Conservation (phyloP, 75 land plant species). For the Adiantum capillusveneris region DNA sequence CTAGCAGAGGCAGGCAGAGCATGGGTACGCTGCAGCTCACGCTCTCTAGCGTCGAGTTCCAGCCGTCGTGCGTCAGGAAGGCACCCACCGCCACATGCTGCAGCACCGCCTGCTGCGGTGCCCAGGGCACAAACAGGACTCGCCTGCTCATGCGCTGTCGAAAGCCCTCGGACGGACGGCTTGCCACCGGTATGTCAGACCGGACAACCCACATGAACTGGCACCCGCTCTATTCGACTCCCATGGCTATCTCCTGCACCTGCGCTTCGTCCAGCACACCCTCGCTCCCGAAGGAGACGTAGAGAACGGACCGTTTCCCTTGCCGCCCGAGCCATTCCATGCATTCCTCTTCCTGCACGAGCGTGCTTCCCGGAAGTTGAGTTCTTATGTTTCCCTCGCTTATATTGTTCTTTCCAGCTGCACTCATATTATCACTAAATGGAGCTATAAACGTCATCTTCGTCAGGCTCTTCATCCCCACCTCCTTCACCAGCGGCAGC, state of each 20-base stretch:
- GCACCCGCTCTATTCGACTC: conserved; percentile 7
- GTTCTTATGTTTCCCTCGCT: too few relatives aligned
- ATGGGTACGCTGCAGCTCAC: conserved; percentile 27
- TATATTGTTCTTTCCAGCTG: too few relatives aligned
- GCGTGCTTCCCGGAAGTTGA: too few relatives aligned
- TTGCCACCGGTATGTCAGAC: neutral
- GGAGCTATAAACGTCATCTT: too few relatives aligned
- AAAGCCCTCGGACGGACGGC: too few relatives aligned
- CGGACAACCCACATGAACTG: conserved; percentile 27
- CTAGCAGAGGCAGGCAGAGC: conserved; percentile 26
- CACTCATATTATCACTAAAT: too few relatives aligned
- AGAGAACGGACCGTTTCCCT: conserved; percentile 20
- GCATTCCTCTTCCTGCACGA: neutral
- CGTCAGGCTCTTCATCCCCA: too few relatives aligned
- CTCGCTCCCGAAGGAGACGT: conserved; percentile 34
- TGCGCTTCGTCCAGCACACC: conserved; percentile 3
- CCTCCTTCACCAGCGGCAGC: too few relatives aligned
- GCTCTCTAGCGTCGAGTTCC: conserved; percentile 28
- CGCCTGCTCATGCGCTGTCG: conserved; percentile 3
- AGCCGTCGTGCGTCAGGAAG: conserved; percentile 40
- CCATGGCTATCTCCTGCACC: conserved; percentile 24
- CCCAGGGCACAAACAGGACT: conserved; percentile 10
- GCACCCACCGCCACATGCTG: conserved; percentile 20
- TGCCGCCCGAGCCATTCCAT: conserved; percentile 18
- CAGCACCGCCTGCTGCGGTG: conserved; percentile 16